These are phyloP conservation scores for Ramaria rubella DNA, from an alignment of 768 basidiomycete species.

Conservation along the genomic window DNA sequence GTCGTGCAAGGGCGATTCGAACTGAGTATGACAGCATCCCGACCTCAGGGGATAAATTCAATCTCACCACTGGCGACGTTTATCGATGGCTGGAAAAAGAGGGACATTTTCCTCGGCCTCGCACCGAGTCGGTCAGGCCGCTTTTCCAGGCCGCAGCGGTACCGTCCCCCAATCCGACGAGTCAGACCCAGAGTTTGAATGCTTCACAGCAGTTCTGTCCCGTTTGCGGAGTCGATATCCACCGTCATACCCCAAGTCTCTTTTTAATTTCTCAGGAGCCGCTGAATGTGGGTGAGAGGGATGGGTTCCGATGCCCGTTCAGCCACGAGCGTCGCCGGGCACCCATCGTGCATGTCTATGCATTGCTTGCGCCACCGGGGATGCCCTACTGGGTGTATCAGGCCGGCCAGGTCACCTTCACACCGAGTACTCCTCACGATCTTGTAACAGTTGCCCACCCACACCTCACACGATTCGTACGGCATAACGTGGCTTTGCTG, in stretches of 20 bases:
- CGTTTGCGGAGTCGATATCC: constrained; percentile 6
- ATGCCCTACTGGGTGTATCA: neutral
- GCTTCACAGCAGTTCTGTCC: neutral
- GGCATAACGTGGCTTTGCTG: constrained; percentile 6
- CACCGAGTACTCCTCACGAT: constrained; percentile 10
- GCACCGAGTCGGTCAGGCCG: constrained; percentile 13
- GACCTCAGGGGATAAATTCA: constrained; percentile 16
- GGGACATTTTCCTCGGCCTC: constrained; percentile 31
- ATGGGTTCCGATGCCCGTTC: constrained; percentile 8
- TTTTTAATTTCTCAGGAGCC: neutral
- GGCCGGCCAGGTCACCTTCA: neutral
- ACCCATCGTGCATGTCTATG: constrained; percentile 8
- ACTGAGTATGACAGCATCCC: constrained; percentile 30
- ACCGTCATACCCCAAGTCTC: constrained; percentile 1
- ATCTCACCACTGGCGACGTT: constrained; percentile 36
- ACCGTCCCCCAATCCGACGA: neutral
- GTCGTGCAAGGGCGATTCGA: constrained; percentile 36
- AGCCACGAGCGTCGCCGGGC: constrained; percentile 4
- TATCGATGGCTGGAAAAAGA: constrained; percentile 40
- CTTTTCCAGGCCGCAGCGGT: neutral
- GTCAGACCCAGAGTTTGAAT: neutral
- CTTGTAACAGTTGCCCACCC: constrained; percentile 25
- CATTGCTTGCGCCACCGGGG: constrained; percentile 1
- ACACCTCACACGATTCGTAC: constrained; percentile 19
- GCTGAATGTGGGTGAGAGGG: neutral